Conservation (phyloP, 2,329 filamentous ascomycete species). For the Penicillium sp. region DNA sequence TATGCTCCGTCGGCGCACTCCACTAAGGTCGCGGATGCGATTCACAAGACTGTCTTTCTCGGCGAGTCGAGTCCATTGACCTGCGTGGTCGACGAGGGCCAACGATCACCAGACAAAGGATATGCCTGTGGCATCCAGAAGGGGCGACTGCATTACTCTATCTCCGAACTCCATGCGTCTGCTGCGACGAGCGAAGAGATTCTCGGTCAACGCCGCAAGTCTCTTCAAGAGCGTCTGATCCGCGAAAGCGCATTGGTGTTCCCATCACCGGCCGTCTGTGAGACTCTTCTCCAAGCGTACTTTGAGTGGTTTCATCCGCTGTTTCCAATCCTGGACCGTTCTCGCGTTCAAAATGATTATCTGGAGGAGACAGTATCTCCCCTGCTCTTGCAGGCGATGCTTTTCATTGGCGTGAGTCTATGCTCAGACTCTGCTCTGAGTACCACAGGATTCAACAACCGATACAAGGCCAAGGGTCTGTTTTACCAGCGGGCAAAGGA, state of each 20-base stretch:
- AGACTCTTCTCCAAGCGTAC: slow-evolving; percentile 53
- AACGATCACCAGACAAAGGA: slow-evolving; percentile 29
- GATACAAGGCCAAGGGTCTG: slow-evolving; percentile 53
- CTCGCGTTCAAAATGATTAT: slow-evolving; percentile 45
- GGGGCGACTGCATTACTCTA: slow-evolving; percentile 41
- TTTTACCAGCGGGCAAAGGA: slow-evolving; percentile 55
- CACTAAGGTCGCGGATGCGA: slow-evolving; percentile 5
- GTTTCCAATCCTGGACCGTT: slow-evolving; percentile 56
- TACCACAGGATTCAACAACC: slow-evolving; percentile 50
- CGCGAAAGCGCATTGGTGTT: slow-evolving; percentile 49
- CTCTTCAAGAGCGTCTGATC: slow-evolving; percentile 40
- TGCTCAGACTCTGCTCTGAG: slow-evolving; percentile 51
- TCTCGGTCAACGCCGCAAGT: slow-evolving; percentile 28
- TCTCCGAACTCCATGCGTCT: slow-evolving; percentile 25
- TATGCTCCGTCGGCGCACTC: slow-evolving; percentile 12
- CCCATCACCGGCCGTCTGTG: slow-evolving; percentile 46
- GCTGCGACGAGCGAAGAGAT: slow-evolving; percentile 20
- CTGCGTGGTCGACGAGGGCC: slow-evolving; percentile 49
- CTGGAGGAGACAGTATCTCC: slow-evolving; percentile 49
- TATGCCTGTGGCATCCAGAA: slow-evolving; percentile 37
- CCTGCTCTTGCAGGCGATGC: slow-evolving; percentile 55
- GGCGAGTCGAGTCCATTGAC: slow-evolving; percentile 53
- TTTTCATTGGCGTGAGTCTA: slow-evolving; percentile 58
- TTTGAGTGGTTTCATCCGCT: slow-evolving; percentile 60
- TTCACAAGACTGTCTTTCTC: slow-evolving; percentile 44